These are phyloP conservation scores for Porodaedalea pini DNA, from an alignment of 1,284 basidiomycete species.

Conservation along the genomic window DNA sequence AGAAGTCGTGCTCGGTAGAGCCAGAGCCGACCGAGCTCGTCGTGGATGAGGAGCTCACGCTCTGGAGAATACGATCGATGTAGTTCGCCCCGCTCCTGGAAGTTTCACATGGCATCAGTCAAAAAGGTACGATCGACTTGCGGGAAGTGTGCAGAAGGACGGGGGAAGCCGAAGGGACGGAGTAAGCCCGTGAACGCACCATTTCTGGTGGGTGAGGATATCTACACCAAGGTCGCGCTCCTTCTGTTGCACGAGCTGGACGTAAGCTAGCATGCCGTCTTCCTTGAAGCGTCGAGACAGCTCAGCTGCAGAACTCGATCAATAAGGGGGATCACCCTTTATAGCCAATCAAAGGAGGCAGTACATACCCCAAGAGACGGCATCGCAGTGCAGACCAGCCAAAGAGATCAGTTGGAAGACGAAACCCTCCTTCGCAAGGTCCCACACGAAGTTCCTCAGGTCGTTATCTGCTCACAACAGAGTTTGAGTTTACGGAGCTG, in stretches of 20 bases:
- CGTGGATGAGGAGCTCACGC: conserved; percentile 77
- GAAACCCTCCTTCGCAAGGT: conserved; percentile 88
- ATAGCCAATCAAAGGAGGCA: conserved; percentile 22
- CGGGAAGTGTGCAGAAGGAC: conserved; percentile 2
- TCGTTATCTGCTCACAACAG: conserved; percentile 47
- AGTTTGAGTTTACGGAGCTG: not conserved
- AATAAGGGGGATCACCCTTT: not conserved
- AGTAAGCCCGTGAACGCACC: conserved; percentile 41
- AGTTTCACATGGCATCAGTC: not conserved
- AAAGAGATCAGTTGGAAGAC: conserved; percentile 84
- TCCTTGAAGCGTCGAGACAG: conserved; percentile 73
- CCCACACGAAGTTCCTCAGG: conserved; percentile 87
- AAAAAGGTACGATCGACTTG: not conserved
- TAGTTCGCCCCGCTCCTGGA: conserved; percentile 83
- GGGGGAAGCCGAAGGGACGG: not conserved
- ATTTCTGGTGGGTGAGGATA: conserved; percentile 89
- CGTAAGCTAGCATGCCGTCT: conserved; percentile 87
- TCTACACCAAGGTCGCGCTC: conserved; percentile 92
- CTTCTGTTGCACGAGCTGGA: conserved; percentile 78
- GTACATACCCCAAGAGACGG: conserved; percentile 67
- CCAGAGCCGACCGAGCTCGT: conserved; percentile 79
- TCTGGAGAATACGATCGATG: conserved; percentile 74
- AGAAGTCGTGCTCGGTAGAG: conserved; percentile 84
- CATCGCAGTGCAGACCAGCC: conserved; percentile 85
- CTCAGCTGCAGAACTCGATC: conserved; percentile 49